These are phyloP conservation scores for Hypoxylon trugodes DNA, from an alignment of 495 filamentous ascomycete species.

Conservation along the genomic window DNA sequence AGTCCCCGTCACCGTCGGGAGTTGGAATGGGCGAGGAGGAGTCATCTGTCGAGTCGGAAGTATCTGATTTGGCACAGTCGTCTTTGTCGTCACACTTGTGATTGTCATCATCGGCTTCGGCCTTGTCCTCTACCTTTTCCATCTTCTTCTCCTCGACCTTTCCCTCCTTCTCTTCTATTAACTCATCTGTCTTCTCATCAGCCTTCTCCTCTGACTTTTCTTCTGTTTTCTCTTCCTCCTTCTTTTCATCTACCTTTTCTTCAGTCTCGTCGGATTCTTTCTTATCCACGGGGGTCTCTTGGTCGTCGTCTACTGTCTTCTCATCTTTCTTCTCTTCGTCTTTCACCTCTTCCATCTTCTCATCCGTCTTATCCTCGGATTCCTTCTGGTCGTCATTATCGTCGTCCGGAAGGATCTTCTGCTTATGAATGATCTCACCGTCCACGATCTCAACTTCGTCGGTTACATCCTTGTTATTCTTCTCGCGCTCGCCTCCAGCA, in stretches of 20 bases:
- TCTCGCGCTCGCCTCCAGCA: constrained; percentile 53
- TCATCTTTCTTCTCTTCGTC: constrained; percentile 43
- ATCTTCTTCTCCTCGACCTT: constrained; percentile 13
- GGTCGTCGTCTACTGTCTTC: constrained; percentile 13
- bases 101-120: constrained; percentile 21
- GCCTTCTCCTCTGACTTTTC: constrained; percentile 17
- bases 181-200: constrained; percentile 4
- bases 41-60: constrained; percentile 36
- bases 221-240: constrained; percentile 2
- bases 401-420: constrained; percentile 46
- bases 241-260: constrained; percentile 2
- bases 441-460: constrained; percentile 51
- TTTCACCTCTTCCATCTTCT: constrained; percentile 25
- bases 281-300: constrained; percentile 23
- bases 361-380: constrained; percentile 22
- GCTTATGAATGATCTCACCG: constrained; percentile 47
- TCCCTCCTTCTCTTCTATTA: constrained; percentile 6
- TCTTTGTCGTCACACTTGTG: constrained; percentile 14
- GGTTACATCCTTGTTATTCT: constrained; percentile 35
- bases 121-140: constrained; percentile 1
- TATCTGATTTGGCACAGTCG: constrained; percentile 39
- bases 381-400: constrained; percentile 42
- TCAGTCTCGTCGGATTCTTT: constrained; percentile 26
- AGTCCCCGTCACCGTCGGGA: constrained; percentile 37
- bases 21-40: constrained; percentile 36